Evolutionary conservation across 1,284 basidiomycete species (phyloP).

Genomic region (Anthracocystis panici-leucophaei): DNA sequence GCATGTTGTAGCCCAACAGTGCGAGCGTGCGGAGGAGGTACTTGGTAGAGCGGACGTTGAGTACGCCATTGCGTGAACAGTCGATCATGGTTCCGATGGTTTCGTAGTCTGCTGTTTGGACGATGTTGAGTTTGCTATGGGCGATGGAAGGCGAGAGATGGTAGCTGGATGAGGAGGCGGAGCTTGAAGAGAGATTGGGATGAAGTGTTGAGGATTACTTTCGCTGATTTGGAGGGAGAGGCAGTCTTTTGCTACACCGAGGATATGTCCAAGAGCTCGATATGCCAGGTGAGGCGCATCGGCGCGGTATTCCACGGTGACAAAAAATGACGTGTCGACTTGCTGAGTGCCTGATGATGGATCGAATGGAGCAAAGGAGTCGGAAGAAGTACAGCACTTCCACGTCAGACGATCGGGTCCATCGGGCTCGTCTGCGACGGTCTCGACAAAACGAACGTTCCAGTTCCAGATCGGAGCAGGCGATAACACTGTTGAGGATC

Average conservation of each 20-base stretch:
- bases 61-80: constrained; percentile 70
- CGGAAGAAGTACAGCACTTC: constrained; percentile 32
- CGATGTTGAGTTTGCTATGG: constrained; percentile 29
- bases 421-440: neutral
- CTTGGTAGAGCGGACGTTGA: constrained; percentile 62
- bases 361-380: constrained; percentile 23
- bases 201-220: constrained; percentile 1
- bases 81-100: constrained; percentile 70
- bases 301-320: constrained; percentile 21
- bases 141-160: constrained; percentile 25
- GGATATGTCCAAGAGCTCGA: constrained; percentile 52
- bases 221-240: constrained; percentile 6
- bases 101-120: constrained; percentile 44
- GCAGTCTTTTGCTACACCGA: constrained; percentile 37
- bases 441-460: constrained; percentile 30
- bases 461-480: constrained; percentile 32
- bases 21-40: constrained; percentile 66
- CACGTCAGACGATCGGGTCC: constrained; percentile 7
- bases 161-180: neutral
- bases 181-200: constrained; percentile 15
- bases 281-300: constrained; percentile 46
- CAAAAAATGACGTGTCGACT: constrained; percentile 15
- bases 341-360: neutral
- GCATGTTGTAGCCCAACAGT: constrained; percentile 69
- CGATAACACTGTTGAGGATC: neutral